Base-by-base conservation (phyloP, 1,139 yeast species). In the Ashbya aceris region DNA sequence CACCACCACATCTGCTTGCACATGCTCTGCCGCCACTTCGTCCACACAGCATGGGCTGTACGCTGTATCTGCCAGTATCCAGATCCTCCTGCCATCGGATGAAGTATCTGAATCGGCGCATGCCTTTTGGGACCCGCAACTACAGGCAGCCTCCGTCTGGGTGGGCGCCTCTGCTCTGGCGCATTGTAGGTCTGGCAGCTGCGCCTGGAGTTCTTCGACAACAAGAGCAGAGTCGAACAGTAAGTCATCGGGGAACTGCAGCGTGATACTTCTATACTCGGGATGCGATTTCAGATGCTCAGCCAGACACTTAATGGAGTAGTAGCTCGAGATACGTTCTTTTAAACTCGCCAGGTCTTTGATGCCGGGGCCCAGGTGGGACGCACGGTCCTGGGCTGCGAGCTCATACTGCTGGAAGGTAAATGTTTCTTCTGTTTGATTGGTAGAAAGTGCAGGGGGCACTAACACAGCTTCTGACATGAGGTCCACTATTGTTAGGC, bases 11-110 rank as follows among this genome's bases (percentile, higher is more conserved):
- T 89, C 95, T 17, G 95, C 91, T 7, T 68, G 60, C 9, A 91
- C 95, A 63, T 91, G 99, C 55, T 83, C 89, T 1, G 96, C 95
- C 0, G 98, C 97, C 17, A 91, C 95, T 56, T 87, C 96, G 61
- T 91, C 99, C 11, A 91, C 83, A 66, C 99, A 91, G 61, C 98
- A 91, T 0, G 96, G 73, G 20, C 96, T 85, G 55, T 91, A 93
- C 0, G 96, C 86, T 0, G 98, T 89, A 56, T 93, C 99, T 0
- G 97, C 99, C 33, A 91, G 66, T 11, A 82, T 72, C 87, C 87
- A 82, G 12, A 80, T 65, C 39, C 70, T 66, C 50, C 65, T 62
- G 2, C 36, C 38, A 3, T 31, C 34, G 9, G n/a, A 34, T 4
- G 41, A 39, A 26, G 43, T 33, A 17, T 27, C 38, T 2, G 9